A percentile compares a stretch with the other conserved stretches of the same genome.
Conservation (phyloP, 352 stramenopile species). For the Globisporangium alternatum region DNA sequence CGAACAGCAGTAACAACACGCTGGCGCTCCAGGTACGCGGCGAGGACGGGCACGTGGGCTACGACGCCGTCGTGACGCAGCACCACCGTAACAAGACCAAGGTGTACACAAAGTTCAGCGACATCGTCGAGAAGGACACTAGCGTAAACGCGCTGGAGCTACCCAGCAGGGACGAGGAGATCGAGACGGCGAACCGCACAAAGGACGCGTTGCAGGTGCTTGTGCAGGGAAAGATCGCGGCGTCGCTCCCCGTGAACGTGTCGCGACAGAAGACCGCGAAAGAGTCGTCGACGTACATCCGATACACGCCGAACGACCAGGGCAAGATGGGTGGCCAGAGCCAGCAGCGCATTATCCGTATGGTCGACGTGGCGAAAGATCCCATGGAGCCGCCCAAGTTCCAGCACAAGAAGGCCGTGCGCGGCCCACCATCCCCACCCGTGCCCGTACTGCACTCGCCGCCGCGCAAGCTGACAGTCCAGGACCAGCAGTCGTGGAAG, state of each 20-base stretch:
- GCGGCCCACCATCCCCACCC: constrained; percentile 82
- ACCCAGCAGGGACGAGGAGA: constrained; percentile 58
- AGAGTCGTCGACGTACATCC: constrained; percentile 79
- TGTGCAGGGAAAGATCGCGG: constrained; percentile 90
- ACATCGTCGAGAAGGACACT: constrained; percentile 91
- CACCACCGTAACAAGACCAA: constrained; percentile 93
- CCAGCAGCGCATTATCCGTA: constrained; percentile 97
- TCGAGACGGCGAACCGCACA: constrained; percentile 66
- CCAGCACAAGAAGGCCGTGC: constrained; percentile 97
- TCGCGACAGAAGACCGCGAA: constrained; percentile 90
- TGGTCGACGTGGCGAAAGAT: constrained; percentile 98
- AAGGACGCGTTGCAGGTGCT: constrained; percentile 88
- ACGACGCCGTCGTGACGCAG: constrained; percentile 97
- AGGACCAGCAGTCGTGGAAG: constrained; percentile 97
- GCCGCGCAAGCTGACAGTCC: constrained; percentile 89
- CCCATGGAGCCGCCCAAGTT: constrained; percentile 99
- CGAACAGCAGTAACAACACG: constrained; percentile 28
- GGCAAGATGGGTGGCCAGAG: constrained; percentile 47
- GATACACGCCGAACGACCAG: constrained; percentile 84
- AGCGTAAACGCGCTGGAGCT: constrained; percentile 39
- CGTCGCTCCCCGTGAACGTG: constrained; percentile 69
- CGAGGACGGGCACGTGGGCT: constrained; percentile 83
- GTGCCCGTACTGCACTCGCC: constrained; percentile 93
- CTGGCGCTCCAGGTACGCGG: constrained; percentile 94
- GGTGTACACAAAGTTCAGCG: constrained; percentile 93